Evolutionary conservation across 257 asterid species (phyloP).

Genomic region (Henckelia pumila): DNA sequence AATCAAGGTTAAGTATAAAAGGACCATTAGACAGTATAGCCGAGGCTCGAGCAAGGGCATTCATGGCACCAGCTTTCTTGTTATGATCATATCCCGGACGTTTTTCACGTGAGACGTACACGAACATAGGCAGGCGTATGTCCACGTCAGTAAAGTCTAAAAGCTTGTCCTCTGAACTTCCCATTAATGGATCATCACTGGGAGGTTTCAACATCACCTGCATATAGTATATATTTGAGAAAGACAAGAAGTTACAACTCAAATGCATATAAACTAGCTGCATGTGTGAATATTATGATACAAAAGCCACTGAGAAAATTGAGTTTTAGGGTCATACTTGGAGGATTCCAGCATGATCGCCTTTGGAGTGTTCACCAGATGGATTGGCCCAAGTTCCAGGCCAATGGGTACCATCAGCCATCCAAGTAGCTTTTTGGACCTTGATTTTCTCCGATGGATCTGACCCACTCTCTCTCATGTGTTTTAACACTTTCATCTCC

Average conservation of each 20-base stretch:
- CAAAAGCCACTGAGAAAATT: background rate
- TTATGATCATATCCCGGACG: slow-evolving; percentile 57
- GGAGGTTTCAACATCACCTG: slow-evolving; percentile 69
- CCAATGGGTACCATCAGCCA: slow-evolving; percentile 81
- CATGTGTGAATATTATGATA: background rate
- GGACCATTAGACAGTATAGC: slow-evolving; percentile 59
- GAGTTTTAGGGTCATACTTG: too few species aligned
- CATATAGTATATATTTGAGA: background rate
- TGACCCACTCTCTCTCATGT: slow-evolving; percentile 43
- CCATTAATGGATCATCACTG: slow-evolving; percentile 43
- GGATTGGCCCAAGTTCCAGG: too few species aligned
- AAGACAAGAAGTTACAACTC: background rate
- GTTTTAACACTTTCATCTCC: slow-evolving; percentile 54
- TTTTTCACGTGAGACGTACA: slow-evolving; percentile 22
- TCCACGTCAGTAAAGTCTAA: slow-evolving; percentile 54
- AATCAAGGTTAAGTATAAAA: slow-evolving; percentile 61
- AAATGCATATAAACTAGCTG: background rate
- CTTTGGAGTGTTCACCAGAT: too few species aligned
- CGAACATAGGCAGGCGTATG: slow-evolving; percentile 60
- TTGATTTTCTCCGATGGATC: slow-evolving; percentile 46
- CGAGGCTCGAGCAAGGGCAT: slow-evolving; percentile 60
- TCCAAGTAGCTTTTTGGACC: slow-evolving; percentile 60
- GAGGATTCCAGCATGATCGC: too few species aligned
- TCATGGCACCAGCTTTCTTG: slow-evolving; percentile 77
- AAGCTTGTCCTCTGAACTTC: slow-evolving; percentile 43